These are phyloP conservation scores for Cryptosporidium muris DNA, from an alignment of 169 alveolate species.

Conservation along the genomic window DNA sequence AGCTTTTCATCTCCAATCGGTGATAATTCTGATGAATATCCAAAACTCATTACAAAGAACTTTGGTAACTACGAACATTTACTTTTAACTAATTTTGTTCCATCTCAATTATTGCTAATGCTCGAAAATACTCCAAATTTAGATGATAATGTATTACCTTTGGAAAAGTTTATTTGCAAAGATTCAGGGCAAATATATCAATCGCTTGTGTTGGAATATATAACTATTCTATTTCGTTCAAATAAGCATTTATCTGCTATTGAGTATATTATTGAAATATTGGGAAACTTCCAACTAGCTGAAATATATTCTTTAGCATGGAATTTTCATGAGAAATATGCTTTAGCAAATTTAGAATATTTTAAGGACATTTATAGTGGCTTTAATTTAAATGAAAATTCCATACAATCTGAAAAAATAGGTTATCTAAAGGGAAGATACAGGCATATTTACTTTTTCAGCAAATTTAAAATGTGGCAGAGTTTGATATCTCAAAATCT, in stretches of 20 bases:
- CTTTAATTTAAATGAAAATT: background rate
- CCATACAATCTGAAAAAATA: background rate
- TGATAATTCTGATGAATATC: background rate
- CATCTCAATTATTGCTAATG: conserved; percentile 28
- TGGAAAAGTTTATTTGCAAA: background rate
- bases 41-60: background rate
- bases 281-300: conserved; percentile 27
- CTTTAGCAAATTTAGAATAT: background rate
- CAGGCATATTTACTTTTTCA: conserved; percentile 2
- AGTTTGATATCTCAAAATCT: background rate
- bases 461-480: conserved; percentile 54
- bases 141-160: conserved; percentile 3
- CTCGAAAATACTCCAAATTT: conserved; percentile 31
- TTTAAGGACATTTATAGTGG: background rate
- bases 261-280: conserved; percentile 11
- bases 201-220: conserved; percentile 34
- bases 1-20: no score
- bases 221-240: conserved; percentile 33
- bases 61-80: conserved; percentile 1
- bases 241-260: conserved; percentile 27
- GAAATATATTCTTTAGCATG: conserved; percentile 56
- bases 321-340: conserved; percentile 36
- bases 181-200: conserved; percentile 5
- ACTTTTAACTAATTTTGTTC: conserved; percentile 7
- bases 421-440: background rate